These are phyloP conservation scores for Stagonosporopsis cucurbitacearum DNA, from an alignment of 2,329 filamentous ascomycete species.

Conservation along the genomic window DNA sequence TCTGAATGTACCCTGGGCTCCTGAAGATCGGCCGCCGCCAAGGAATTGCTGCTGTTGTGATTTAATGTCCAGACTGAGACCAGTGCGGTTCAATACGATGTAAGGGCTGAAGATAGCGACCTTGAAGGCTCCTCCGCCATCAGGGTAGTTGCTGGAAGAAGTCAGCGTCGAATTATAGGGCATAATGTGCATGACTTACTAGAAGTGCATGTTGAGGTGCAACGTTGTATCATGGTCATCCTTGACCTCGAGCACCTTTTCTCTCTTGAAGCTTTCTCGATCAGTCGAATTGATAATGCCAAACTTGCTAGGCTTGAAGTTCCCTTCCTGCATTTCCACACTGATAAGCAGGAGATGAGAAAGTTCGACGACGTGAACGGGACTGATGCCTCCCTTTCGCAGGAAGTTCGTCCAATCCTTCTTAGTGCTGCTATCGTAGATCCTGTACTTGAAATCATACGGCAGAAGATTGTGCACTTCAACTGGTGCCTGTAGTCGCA, in stretches of 20 bases:
- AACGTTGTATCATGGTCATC: conserved; percentile 82
- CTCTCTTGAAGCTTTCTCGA: conserved; percentile 86
- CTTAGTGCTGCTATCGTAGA: conserved; percentile 98
- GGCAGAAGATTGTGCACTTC: conserved; percentile 94
- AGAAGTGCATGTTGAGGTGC: conserved; percentile 88
- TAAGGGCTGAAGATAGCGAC: conserved; percentile 96
- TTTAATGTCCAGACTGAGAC: conserved; percentile 83
- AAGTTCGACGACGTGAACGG: conserved; percentile 94
- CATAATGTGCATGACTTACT: conserved; percentile 53
- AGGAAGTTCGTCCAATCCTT: conserved; percentile 99
- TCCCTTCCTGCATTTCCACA: conserved; percentile 94
- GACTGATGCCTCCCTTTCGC: conserved; percentile 93
- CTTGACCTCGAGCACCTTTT: conserved; percentile 79
- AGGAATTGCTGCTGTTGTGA: conserved; percentile 68
- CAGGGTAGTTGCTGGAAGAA: conserved; percentile 69
- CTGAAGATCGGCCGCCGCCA: conserved; percentile 65
- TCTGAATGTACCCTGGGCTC: conserved; percentile 72
- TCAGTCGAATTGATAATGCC: conserved; percentile 92
- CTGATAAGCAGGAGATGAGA: conserved; percentile 92
- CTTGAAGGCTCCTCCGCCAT: conserved; percentile 94
- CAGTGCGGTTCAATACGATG: conserved; percentile 93
- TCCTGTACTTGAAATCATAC: conserved; percentile 98
- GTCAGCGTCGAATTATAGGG: conserved; percentile 21
- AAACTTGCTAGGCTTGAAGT: conserved; percentile 94
- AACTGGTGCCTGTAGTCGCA: conserved; percentile 89